phyloP scores from a whole-genome alignment of 2,329 filamentous ascomycete genomes.

The Fusarium solani-melongenae region DNA sequence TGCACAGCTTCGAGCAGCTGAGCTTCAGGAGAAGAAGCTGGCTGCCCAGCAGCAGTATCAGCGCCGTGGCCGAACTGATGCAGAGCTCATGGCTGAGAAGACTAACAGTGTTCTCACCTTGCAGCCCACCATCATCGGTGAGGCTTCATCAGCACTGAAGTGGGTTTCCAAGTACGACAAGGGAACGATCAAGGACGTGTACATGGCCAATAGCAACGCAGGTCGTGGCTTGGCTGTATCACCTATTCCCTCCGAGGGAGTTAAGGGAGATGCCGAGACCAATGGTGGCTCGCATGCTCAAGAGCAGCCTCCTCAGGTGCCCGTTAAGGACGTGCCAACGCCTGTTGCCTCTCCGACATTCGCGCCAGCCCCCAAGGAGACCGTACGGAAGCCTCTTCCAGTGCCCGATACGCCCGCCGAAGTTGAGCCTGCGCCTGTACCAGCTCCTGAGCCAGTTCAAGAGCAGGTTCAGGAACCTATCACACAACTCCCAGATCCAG shows the following conservation, averaged over 20 bases:
- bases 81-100: slow-evolving; percentile 71
- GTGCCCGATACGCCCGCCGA: slow-evolving; percentile 3
- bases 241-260: slow-evolving; percentile 49
- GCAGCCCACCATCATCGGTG: slow-evolving; percentile 84
- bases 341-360: slow-evolving; percentile 39
- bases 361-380: slow-evolving; percentile 30
- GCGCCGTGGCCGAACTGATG: slow-evolving; percentile 67
- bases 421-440: slow-evolving; percentile 9
- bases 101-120: slow-evolving; percentile 91
- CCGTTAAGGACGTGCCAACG: slow-evolving; percentile 51
- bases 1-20: slow-evolving; percentile 79
- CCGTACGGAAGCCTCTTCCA: slow-evolving; percentile 37
- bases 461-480: slow-evolving; percentile 9
- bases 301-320: slow-evolving; percentile 53
- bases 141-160: slow-evolving; percentile 93
- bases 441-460: slow-evolving; percentile 13
- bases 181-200: slow-evolving; percentile 85
- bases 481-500: slow-evolving; percentile 3
- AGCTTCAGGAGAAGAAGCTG: slow-evolving; percentile 67
- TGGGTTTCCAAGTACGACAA: slow-evolving; percentile 98
- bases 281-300: slow-evolving; percentile 22
- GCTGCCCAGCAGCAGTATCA: slow-evolving; percentile 52
- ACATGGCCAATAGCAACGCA: slow-evolving; percentile 78
- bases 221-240: slow-evolving; percentile 70
- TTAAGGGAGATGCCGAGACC: slow-evolving; percentile 35